Conservation (phyloP, 2,329 filamentous ascomycete genomes). For the Colletotrichum sp. region DNA sequence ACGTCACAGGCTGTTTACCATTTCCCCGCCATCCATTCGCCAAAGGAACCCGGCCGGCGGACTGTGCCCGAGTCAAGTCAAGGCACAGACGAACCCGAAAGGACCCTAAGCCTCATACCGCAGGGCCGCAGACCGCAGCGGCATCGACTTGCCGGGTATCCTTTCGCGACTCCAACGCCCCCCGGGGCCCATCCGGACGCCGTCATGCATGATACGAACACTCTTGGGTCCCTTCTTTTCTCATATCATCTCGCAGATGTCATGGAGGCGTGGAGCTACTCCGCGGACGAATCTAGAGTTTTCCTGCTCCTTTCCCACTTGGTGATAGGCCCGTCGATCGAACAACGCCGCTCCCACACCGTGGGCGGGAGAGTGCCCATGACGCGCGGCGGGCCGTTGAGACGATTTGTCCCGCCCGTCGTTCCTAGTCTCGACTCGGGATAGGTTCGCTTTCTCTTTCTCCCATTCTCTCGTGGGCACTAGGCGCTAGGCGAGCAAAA, state of each 20-base stretch:
- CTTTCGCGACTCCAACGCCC: not conserved
- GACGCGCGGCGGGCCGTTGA: not conserved
- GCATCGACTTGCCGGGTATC: not conserved
- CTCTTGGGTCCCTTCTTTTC: not conserved
- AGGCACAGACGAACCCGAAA: not conserved
- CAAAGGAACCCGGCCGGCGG: not conserved
- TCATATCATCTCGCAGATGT: not conserved
- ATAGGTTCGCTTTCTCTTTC: not conserved
- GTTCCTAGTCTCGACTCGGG: not conserved
- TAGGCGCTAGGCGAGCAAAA: not conserved
- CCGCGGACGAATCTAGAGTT: not conserved
- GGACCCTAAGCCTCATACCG: not conserved
- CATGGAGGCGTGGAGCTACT: not conserved
- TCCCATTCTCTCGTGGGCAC: not conserved
- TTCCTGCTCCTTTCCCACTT: not conserved
- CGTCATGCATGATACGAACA: not conserved
- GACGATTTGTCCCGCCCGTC: not conserved
- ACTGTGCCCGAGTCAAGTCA: not conserved
- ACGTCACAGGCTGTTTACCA: not conserved
- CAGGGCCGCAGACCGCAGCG: not conserved
- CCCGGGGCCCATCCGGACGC: not conserved
- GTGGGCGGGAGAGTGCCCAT: not conserved
- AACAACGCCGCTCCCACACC: not conserved
- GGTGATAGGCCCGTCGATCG: not conserved
- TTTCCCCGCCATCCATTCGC: not conserved